A percentile compares a stretch with the other conserved stretches of the same genome.
Evolutionary conservation across 1,284 basidiomycete genomes (phyloP).

Genomic region (Rhodofomes roseus): DNA sequence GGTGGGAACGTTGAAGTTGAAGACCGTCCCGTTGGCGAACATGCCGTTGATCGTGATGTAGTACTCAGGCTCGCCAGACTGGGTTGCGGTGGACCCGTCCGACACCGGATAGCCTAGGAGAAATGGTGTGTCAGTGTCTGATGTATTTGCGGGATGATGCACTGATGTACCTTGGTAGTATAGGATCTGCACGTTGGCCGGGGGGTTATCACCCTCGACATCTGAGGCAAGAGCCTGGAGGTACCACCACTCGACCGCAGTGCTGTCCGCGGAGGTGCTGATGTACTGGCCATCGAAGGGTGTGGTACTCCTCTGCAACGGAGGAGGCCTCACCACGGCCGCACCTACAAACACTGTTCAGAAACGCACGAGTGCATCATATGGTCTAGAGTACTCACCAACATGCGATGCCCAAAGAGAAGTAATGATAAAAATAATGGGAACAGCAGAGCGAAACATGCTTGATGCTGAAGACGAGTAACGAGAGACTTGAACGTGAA

Average conservation of each 20-base stretch:
- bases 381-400: neutral
- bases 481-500: no score
- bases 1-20: constrained; percentile 16
- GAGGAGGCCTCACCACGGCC: neutral
- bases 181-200: constrained; percentile 8
- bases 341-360: neutral
- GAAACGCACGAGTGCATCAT: neutral
- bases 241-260: constrained; percentile 24
- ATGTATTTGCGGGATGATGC: neutral
- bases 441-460: neutral
- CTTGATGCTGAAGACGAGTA: neutral
- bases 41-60: constrained; percentile 22
- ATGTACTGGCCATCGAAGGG: constrained; percentile 24
- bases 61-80: constrained; percentile 18
- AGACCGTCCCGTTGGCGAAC: constrained; percentile 22
- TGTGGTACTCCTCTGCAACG: neutral
- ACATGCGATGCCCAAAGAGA: neutral
- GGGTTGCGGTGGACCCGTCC: constrained; percentile 5
- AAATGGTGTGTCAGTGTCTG: neutral
- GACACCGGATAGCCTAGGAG: constrained; percentile 19
- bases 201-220: constrained; percentile 2
- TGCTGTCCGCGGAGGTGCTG: constrained; percentile 15
- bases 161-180: constrained; percentile 10
- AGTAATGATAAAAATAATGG: neutral
- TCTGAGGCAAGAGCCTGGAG: constrained; percentile 15